A percentile compares a stretch with the other conserved stretches of the same genome.
phyloP scores from a whole-genome alignment of 2,329 filamentous ascomycete species.

The Zasmidium citrigriseum region DNA sequence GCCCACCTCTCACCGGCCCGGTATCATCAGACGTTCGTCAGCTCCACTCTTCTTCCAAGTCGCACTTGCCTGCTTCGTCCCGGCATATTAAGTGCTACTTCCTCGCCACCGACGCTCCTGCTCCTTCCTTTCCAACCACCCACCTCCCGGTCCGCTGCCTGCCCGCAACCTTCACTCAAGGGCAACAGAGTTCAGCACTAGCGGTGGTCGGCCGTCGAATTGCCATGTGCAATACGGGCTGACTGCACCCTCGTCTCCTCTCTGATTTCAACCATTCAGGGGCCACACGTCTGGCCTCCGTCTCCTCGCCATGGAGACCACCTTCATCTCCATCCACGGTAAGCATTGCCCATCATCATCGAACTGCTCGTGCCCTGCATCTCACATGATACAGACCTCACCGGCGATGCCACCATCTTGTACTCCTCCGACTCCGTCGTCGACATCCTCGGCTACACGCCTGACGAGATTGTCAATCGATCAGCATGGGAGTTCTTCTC shows the following conservation, averaged over 20 bases:
- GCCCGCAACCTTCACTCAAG: not conserved
- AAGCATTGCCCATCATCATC: slow-evolving; percentile 39
- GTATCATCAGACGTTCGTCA: not conserved
- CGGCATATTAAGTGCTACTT: not conserved
- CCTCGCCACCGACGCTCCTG: not conserved
- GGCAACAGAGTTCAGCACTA: not conserved
- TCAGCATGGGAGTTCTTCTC: slow-evolving; percentile 88
- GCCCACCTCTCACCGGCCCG: not conserved
- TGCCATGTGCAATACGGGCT: slow-evolving; percentile 5
- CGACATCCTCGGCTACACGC: slow-evolving; percentile 79
- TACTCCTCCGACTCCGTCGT: slow-evolving; percentile 82
- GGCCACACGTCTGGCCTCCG: not conserved
- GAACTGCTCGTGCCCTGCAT: not conserved
- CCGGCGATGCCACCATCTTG: slow-evolving; percentile 73
- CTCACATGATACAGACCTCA: slow-evolving; percentile 59
- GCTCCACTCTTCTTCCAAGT: not conserved
- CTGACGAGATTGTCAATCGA: slow-evolving; percentile 71
- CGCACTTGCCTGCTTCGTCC: not conserved
- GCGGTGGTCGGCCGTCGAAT: slow-evolving; percentile 4
- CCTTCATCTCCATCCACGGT: slow-evolving; percentile 91
- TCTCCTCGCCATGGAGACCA: slow-evolving; percentile 43
- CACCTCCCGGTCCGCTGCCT: not conserved
- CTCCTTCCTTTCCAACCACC: not conserved
- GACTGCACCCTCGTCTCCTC: not conserved
- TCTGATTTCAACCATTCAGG: not conserved